These are phyloP conservation scores for Margaritispora aquatica DNA, from an alignment of 495 filamentous ascomycete genomes.

Conservation along the genomic window DNA sequence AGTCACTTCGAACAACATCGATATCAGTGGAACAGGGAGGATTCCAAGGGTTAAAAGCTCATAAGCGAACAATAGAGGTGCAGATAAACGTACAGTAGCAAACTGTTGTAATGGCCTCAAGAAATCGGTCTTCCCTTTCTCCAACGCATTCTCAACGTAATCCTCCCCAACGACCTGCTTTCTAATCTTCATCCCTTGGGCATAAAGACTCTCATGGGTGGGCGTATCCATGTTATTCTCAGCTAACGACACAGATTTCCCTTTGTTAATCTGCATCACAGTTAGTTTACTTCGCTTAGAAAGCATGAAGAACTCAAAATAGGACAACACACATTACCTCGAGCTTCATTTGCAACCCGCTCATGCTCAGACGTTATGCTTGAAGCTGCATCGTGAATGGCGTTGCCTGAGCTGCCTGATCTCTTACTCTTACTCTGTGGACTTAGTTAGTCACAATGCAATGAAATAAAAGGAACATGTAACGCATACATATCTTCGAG, in stretches of 20 bases:
- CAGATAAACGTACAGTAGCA: conserved; percentile 18
- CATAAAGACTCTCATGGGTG: conserved; percentile 13
- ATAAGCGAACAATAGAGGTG: too few relatives aligned
- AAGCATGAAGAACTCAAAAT: neutral
- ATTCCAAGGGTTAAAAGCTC: too few relatives aligned
- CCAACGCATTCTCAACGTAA: conserved; percentile 18
- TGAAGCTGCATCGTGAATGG: too few relatives aligned
- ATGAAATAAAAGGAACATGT: too few relatives aligned
- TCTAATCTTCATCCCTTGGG: conserved; percentile 15
- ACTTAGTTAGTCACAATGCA: too few relatives aligned
- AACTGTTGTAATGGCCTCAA: conserved; percentile 23
- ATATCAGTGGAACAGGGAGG: too few relatives aligned
- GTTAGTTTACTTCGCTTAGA: neutral
- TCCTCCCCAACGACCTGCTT: conserved; percentile 22
- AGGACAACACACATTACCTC: neutral
- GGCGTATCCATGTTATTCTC: conserved; percentile 23
- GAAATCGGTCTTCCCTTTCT: conserved; percentile 18
- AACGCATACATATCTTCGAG: neutral
- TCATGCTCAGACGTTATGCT: neutral
- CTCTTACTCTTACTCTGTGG: too few relatives aligned
- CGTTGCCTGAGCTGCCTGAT: too few relatives aligned
- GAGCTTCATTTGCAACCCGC: neutral
- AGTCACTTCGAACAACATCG: too few relatives aligned
- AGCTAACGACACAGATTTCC: neutral
- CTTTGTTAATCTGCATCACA: neutral